Conservation (phyloP, 768 basidiomycete genomes). For the Megacollybia marginata region DNA sequence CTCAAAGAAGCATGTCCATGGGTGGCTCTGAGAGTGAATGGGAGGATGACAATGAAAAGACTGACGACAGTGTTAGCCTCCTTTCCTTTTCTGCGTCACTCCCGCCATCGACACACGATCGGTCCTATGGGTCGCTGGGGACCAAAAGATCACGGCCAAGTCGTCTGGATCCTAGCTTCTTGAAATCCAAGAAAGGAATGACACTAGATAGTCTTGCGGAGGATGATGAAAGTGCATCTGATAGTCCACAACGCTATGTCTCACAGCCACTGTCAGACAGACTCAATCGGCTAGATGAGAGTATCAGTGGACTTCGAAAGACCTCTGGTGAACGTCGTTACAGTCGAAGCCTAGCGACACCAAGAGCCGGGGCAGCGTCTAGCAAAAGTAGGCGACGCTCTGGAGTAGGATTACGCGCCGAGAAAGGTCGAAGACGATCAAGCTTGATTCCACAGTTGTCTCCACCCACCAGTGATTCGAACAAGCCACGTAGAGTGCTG, state of each 20-base stretch:
- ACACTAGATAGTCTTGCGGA: conserved; percentile 62
- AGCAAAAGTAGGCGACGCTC: conserved; percentile 54
- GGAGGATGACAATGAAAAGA: conserved; percentile 85
- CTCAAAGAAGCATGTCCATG: conserved; percentile 38
- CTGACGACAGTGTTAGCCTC: conserved; percentile 65
- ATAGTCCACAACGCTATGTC: conserved; percentile 23
- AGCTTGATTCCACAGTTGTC: conserved; percentile 74
- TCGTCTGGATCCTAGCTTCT: conserved; percentile 63
- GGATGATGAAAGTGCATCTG: conserved; percentile 48
- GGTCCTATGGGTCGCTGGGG: conserved; percentile 21
- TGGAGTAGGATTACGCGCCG: conserved; percentile 68
- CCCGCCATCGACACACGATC: conserved; percentile 25
- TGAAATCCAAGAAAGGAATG: conserved; percentile 46
- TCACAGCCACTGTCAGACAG: conserved; percentile 55
- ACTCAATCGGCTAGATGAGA: conserved; percentile 38
- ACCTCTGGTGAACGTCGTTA: conserved; percentile 2
- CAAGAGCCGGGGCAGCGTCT: conserved; percentile 23
- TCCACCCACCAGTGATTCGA: conserved; percentile 32
- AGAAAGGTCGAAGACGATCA: conserved; percentile 68
- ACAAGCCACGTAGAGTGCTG: conserved; percentile 34
- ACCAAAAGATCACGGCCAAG: conserved; percentile 51
- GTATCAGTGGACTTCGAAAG: conserved; percentile 3
- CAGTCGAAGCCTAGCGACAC: conserved; percentile 40
- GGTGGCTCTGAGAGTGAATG: conserved; percentile 79
- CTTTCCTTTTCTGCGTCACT: conserved; percentile 41